These are phyloP conservation scores for Aurifilum marmelostoma DNA, from an alignment of 2,329 filamentous ascomycete species.

Conservation along the genomic window DNA sequence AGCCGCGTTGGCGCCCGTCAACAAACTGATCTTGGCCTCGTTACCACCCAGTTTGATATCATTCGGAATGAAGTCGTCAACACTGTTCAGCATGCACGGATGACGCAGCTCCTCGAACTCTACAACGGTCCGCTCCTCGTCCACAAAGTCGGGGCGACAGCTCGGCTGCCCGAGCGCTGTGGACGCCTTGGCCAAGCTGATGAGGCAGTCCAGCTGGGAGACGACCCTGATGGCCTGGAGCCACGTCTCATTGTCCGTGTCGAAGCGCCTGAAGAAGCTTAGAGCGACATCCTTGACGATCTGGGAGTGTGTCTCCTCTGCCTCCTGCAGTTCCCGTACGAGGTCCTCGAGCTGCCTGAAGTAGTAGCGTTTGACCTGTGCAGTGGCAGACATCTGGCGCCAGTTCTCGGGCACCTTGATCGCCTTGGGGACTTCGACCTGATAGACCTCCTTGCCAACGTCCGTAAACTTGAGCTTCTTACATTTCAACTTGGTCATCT, in stretches of 20 bases:
- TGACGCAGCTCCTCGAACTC: slow-evolving; percentile 92
- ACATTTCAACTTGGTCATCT: slow-evolving; percentile 74
- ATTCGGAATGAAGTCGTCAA: slow-evolving; percentile 95
- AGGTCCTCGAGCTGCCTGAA: slow-evolving; percentile 80
- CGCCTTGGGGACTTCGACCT: slow-evolving; percentile 85
- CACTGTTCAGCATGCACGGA: slow-evolving; percentile 88
- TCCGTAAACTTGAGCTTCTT: slow-evolving; percentile 76
- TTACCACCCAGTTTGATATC: slow-evolving; percentile 85
- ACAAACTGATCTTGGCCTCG: slow-evolving; percentile 79
- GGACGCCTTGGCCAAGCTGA: slow-evolving; percentile 90
- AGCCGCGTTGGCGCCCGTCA: slow-evolving; percentile 95
- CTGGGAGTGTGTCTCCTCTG: slow-evolving; percentile 90
- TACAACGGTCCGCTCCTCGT: slow-evolving; percentile 82
- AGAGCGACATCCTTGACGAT: slow-evolving; percentile 84
- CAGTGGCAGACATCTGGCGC: slow-evolving; percentile 96
- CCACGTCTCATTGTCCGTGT: slow-evolving; percentile 84
- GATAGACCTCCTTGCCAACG: slow-evolving; percentile 95
- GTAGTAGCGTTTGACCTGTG: slow-evolving; percentile 91
- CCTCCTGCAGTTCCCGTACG: slow-evolving; percentile 87
- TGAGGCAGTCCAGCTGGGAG: slow-evolving; percentile 90
- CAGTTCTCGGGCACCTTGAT: slow-evolving; percentile 86
- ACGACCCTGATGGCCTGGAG: slow-evolving; percentile 87
- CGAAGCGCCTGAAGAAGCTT: slow-evolving; percentile 85
- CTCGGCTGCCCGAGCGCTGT: slow-evolving; percentile 80
- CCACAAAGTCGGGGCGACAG: slow-evolving; percentile 86